Evolutionary conservation across 163 green algal species (phyloP), one percentile per base, ranked within the genome.

Genomic region (Prototheca stagnorum): DNA sequence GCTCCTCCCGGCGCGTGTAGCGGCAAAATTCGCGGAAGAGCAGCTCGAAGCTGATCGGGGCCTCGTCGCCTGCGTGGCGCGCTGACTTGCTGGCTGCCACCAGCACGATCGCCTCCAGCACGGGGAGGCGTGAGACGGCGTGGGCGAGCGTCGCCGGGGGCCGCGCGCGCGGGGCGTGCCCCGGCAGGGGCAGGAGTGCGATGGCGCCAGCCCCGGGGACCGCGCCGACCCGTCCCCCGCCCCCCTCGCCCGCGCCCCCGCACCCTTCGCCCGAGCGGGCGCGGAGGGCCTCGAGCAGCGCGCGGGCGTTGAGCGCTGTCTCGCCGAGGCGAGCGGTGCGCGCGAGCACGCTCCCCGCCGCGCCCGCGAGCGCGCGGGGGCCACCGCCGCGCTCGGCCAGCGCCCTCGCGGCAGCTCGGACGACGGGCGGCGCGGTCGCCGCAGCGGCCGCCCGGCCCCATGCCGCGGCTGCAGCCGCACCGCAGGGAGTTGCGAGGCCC

Each of bases 11-110:
- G 17, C 28, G 40, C 22, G 28, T 47, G 22, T 34, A 47, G 21
- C 40, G 40, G 11, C 40, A 9, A 23, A 47, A 47, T 23, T 47
- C 21, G 40, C 22, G 22, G 22, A 33, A 28, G 40, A 50, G 23
- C 63, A 75, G 67, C 63, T 91, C 70, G 54, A 90, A 89, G 51
- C 81, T 90, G 54, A 74, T 34, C 15, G 57, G 46, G n/a, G 57
- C 45, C 11, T 43, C 62, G 35, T 57, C 53, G 16, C n/a, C n/a
- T n/a, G n/a, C 57, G 53, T 39, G 64, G 39, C 19, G 15, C 12
- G 14, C 2, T 23, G 34, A 52, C 8, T 16, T 78, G 71, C 26
- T 73, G 49, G 69, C 65, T 8, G 78, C 73, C 29, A 82, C 80
- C 52, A 86, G 56, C 49, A 92, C 51, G 51, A 69, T 73, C 33